phyloP scores from a whole-genome alignment of 805 yeast species.

The Nakazawaea ishiwadae region DNA sequence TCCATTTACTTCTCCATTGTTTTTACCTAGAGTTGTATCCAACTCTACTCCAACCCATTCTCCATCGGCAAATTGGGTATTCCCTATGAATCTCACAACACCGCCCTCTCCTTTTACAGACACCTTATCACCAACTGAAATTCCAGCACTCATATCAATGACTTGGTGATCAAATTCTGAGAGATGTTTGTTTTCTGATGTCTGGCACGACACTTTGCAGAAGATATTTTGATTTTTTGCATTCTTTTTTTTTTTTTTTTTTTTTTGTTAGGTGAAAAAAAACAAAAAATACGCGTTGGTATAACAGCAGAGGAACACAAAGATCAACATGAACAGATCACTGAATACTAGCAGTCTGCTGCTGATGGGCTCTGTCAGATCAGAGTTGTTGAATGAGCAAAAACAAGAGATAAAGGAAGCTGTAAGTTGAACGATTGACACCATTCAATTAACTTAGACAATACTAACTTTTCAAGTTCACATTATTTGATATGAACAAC shows the following conservation, averaged over 20 bases:
- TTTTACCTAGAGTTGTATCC: constrained; percentile 36
- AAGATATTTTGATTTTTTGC: not conserved
- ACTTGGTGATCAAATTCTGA: too few relatives aligned
- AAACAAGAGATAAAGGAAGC: constrained; percentile 91
- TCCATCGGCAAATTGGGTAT: constrained; percentile 56
- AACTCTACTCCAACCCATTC: constrained; percentile 50
- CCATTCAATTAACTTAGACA: not conserved
- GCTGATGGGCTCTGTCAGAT: constrained; percentile 14
- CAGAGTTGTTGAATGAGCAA: constrained; percentile 78
- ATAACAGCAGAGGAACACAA: not conserved
- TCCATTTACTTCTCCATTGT: constrained; percentile 44
- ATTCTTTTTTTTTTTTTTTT: not conserved
- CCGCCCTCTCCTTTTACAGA: constrained; percentile 37
- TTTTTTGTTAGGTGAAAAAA: not conserved
- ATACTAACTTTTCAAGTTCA: constrained; percentile 45
- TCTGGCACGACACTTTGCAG: too few relatives aligned
- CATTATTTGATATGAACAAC: constrained; percentile 85
- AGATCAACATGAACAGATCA: constrained; percentile 2
- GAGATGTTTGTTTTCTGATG: too few relatives aligned
- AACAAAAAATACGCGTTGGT: constrained; percentile 5
- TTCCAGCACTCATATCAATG: constrained; percentile 5
- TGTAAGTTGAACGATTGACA: constrained; percentile 23
- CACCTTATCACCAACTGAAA: constrained; percentile 27
- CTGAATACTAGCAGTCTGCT: constrained; percentile 3
- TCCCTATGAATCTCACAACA: constrained; percentile 44